Evolutionary conservation across 768 basidiomycete genomes (phyloP), one percentile per base, ranked within the genome.

Genomic region (Lactifluus volemus): DNA sequence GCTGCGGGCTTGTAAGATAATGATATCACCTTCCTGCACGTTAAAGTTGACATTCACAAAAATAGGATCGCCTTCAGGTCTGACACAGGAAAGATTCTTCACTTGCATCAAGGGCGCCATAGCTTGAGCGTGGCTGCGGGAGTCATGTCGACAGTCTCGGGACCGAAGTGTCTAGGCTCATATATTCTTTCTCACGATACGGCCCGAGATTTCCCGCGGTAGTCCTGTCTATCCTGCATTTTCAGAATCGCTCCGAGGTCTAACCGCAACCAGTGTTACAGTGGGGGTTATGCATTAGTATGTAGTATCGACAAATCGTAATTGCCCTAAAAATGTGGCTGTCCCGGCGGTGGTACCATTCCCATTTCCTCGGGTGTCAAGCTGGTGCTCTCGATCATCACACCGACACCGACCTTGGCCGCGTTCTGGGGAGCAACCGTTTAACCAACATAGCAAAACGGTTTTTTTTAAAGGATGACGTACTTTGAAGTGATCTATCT

Each of bases 401-500:
- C 92, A 77, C 95, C 95, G 9, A 98, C 87, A 63, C 96, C 96
- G 61, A 97, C 86, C 75, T 94, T 96, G 32, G 92, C 89, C 45
- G 92, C 79, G 73, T 93, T 94, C 93, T 98, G 66, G 14, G 60
- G 41, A 55, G 25, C 32, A 49, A 44, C 10, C 58, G 41, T 36
- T 53, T 30, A 45, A 41, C 25, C 15, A 53, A 60, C 15, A 25
- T 58, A 55, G 5, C 45, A 4, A 5, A 49, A 66, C 7, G 59
- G 12, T n/a, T n/a, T n/a, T n/a, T n/a, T n/a, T n/a, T n/a, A 17
- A 5, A 41, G 12, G 60, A 5, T 4, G 10, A 66, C 75, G 64
- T 68, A 92, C 94, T 86, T 95, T 98, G 79, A 92, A 88, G 81
- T 99, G 97, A 73, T 99, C 97, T 67, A 99, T 93, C 79, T 99